Percentiles rank a stretch among this genome's conserved stretches.
Conservation (phyloP, 768 basidiomycete genomes). For the Podaxis rugospora region DNA sequence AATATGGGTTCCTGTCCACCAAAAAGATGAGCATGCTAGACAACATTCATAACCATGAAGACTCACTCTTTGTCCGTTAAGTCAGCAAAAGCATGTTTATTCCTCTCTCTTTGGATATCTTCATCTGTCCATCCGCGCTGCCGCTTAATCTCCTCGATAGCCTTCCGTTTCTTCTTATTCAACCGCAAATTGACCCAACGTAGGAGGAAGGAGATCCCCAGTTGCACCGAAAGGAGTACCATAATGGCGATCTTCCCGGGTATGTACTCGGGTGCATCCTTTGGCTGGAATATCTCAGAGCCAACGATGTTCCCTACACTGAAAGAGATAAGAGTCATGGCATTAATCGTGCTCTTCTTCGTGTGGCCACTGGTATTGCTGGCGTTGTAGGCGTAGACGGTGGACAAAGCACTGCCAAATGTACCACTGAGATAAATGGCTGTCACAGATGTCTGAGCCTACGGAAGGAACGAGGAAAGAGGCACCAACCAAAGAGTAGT, state of each 20-base stretch:
- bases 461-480: not conserved
- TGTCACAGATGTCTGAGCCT: slow-evolving; percentile 16
- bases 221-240: slow-evolving; percentile 49
- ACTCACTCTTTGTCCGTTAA: slow-evolving; percentile 60
- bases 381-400: slow-evolving; percentile 61
- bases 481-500: slow-evolving; percentile 46
- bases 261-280: slow-evolving; percentile 58
- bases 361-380: slow-evolving; percentile 62
- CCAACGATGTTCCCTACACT: slow-evolving; percentile 60
- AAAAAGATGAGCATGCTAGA: not conserved
- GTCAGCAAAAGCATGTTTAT: slow-evolving; percentile 59
- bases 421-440: slow-evolving; percentile 48
- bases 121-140: slow-evolving; percentile 52
- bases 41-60: not conserved
- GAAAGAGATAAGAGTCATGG: slow-evolving; percentile 53
- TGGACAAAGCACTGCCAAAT: slow-evolving; percentile 55
- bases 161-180: slow-evolving; percentile 41
- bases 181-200: slow-evolving; percentile 51
- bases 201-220: slow-evolving; percentile 43
- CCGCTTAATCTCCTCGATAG: slow-evolving; percentile 39
- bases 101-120: slow-evolving; percentile 54
- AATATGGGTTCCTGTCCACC: slow-evolving; percentile 10
- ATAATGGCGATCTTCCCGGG: slow-evolving; percentile 66
- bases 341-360: slow-evolving; percentile 66
- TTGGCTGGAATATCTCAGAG: slow-evolving; percentile 57